Base-by-base conservation (phyloP, 768 basidiomycete species). In the Nidula microcarpa region DNA sequence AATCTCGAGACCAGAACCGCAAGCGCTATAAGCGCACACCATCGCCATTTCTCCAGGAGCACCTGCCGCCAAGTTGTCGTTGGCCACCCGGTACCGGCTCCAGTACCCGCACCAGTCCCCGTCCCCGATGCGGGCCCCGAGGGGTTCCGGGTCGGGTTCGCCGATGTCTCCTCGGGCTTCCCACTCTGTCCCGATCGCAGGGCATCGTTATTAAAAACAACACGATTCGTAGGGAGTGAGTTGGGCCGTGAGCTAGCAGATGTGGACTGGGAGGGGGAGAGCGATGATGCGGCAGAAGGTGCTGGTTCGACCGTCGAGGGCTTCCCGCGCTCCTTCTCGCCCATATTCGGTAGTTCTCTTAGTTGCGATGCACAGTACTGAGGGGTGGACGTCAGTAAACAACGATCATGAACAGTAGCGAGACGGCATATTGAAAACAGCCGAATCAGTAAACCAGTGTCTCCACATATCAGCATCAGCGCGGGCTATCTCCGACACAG, bases 301-400 rank as follows among this genome's bases (percentile, higher is more conserved):
- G 49, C 33, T 14, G 52, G 16, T 16, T 33, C 33, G 14, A 35
- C 14, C 3, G 45, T 30, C 13, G 49, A 18, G 41, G 79, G 62
- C 50, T 75, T 78, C 7, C 85, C 87, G 44, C 81, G 78, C 60
- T 89, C 89, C 58, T 79, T 84, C 67, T 89, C 79, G 17, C 88
- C 94, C 96, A 98, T 98, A 70, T 97, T 97, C 0, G 96, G 96
- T 32, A 95, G 69, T 62, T 94, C 86, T 44, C 76, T 83, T 63
- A 82, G 77, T 14, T 72, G 71, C 9, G 82, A 76, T 33, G 77
- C 74, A 62, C 87, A 89, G 62, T 90, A 91, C 87, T 98, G 61
- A 30, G 23, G 23, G 23, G 23, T 30, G 23, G 1, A 30, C 2
- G 23, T 30, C 23, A 30, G 23, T 30, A 30, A 30, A 2, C 23